Base-by-base conservation (phyloP, 225 moss, liverwort and hornwort genomes). In the Straminergon stramineum region DNA sequence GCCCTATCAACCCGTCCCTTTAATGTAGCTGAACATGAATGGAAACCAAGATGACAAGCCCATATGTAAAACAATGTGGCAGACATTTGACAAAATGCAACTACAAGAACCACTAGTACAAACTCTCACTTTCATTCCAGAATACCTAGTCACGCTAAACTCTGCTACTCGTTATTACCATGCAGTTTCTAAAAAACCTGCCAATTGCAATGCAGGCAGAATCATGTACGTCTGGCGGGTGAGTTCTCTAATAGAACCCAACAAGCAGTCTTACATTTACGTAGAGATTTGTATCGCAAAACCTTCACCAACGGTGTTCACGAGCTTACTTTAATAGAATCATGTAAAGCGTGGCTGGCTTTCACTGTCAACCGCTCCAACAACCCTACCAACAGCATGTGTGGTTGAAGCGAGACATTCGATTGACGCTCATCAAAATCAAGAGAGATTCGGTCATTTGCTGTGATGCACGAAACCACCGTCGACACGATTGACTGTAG, bases 401-500 rank as follows among this genome's bases (percentile, higher is more conserved):
- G 84, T 83, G 65, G 81, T 86, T 91, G 84, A 85, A 89, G 89
- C 83, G 79, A 78, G 43, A 45, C 88, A 88, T 51, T 83, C 62
- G 89, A 79, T 87, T 87, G 88, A 84, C 61, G 85, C 37, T 87
- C 92, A 75, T 89, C 86, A 86, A 62, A 86, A 88, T 88, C 90
- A 74, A 60, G 63, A 90, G 73, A 55, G 35, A 27, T 78, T 87
- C 80, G 81, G 66, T 85, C 74, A 79, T 87, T 74, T 53, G 89
- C 88, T 86, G 92, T 91, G 88, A 95, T 95, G 89, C 95, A 96
- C 48, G 95, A 95, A 68, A 99, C 95, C 83, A 99, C 93, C 91
- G 94, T 99, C 74, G 99, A 96, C 70, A 97, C 96, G 83, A 99
- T 95, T 91, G 94, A 92, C 96, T 99, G 95, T 88, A 91, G 63